Percentiles rank a stretch among this genome's conserved stretches.
Conservation (phyloP, 768 basidiomycete species). For the Xerocomus brunneocitrinus region DNA sequence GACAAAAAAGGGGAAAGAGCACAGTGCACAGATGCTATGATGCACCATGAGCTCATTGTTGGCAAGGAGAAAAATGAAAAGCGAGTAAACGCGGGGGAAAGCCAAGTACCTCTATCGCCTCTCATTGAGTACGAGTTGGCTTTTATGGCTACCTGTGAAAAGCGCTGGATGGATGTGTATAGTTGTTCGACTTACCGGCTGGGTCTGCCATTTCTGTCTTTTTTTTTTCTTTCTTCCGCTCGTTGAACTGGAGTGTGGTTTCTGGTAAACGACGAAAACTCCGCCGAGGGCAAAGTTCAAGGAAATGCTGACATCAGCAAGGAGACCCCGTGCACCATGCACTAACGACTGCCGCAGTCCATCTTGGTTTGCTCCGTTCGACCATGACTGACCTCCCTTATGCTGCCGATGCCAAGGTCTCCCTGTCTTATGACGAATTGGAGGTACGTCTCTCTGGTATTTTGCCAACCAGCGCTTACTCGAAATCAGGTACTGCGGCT, state of each 20-base stretch:
- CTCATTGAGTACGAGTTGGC: slow-evolving; percentile 28
- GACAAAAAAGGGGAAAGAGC: slow-evolving; percentile 32
- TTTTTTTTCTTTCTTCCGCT: slow-evolving; percentile 14
- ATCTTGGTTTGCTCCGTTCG: slow-evolving; percentile 8
- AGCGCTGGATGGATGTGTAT: slow-evolving; percentile 13
- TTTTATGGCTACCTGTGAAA: slow-evolving; percentile 28
- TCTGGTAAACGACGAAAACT: slow-evolving; percentile 20
- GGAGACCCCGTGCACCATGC: slow-evolving; percentile 18
- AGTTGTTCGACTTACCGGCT: slow-evolving; percentile 45
- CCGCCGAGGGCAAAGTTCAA: not conserved
- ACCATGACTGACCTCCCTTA: slow-evolving; percentile 86
- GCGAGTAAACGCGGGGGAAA: slow-evolving; percentile 31
- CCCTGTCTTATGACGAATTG: slow-evolving; percentile 84
- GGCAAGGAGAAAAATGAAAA: slow-evolving; percentile 36
- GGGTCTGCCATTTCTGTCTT: slow-evolving; percentile 43
- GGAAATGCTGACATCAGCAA: slow-evolving; percentile 25
- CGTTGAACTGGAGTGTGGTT: slow-evolving; percentile 22
- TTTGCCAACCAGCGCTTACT: not conserved
- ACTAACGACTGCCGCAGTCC: slow-evolving; percentile 9
- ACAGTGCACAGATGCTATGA: slow-evolving; percentile 40
- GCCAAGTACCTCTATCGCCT: slow-evolving; percentile 33
- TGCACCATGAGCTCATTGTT: slow-evolving; percentile 66
- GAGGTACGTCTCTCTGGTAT: slow-evolving; percentile 47
- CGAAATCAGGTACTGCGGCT: slow-evolving; percentile 64
- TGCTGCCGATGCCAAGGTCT: slow-evolving; percentile 90